Evolutionary conservation across 768 basidiomycete species (phyloP).

Genomic region (Hebeloma cylindrosporum): DNA sequence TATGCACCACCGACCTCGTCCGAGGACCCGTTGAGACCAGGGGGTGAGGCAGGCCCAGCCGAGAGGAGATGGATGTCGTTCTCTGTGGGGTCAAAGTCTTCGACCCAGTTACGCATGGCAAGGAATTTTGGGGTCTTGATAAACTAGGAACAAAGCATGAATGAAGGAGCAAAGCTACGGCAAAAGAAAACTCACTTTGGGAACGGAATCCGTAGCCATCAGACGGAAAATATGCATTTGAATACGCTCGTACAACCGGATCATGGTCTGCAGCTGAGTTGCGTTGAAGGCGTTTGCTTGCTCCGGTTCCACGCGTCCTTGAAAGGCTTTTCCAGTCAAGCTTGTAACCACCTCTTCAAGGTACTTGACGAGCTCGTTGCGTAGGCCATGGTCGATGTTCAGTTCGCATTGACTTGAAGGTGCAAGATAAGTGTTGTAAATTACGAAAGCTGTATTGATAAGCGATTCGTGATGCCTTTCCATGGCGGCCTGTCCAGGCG

Average conservation of each 20-base stretch:
- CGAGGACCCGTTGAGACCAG: slow-evolving; percentile 57
- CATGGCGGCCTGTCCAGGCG: slow-evolving; percentile 86
- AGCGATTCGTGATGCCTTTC: slow-evolving; percentile 95
- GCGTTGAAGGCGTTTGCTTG: slow-evolving; percentile 87
- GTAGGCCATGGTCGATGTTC: slow-evolving; percentile 96
- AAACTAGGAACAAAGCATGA: slow-evolving; percentile 51
- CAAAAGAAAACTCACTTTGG: slow-evolving; percentile 60
- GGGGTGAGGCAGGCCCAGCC: slow-evolving; percentile 59
- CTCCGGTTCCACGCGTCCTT: slow-evolving; percentile 78
- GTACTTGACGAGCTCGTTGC: slow-evolving; percentile 93
- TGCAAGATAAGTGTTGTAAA: slow-evolving; percentile 93
- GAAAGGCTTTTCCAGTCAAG: slow-evolving; percentile 73
- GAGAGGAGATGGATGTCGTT: slow-evolving; percentile 58
- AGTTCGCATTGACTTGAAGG: slow-evolving; percentile 94
- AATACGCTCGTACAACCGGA: slow-evolving; percentile 92
- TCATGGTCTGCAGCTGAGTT: slow-evolving; percentile 92
- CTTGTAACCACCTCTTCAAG: slow-evolving; percentile 85
- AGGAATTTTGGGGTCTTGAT: slow-evolving; percentile 85
- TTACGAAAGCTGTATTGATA: slow-evolving; percentile 91
- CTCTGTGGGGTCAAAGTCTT: slow-evolving; percentile 70
- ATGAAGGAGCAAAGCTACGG: slow-evolving; percentile 2
- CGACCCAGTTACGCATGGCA: slow-evolving; percentile 75
- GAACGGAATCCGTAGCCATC: slow-evolving; percentile 99
- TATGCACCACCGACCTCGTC: slow-evolving; percentile 85
- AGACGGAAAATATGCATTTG: slow-evolving; percentile 95